Evolutionary conservation across 208 protist genomes (phyloP).

Genomic region (Paratrypanosoma confusum): DNA sequence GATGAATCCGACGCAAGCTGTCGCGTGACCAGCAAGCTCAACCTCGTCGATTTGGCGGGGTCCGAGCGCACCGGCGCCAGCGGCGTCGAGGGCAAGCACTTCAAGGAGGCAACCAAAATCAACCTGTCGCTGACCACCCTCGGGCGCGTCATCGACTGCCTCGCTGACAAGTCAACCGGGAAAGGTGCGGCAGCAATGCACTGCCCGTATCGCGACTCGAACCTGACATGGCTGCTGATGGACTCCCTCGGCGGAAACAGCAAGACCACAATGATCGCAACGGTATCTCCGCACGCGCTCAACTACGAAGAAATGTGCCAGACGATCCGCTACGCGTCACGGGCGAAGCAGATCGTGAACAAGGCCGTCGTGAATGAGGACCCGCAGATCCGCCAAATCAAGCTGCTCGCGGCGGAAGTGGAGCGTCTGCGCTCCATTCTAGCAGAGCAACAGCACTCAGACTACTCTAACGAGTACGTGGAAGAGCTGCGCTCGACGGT

Average conservation of each 20-base stretch:
- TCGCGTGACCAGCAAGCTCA: conserved; percentile 67
- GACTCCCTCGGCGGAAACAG: conserved; percentile 83
- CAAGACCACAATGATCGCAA: conserved; percentile 95
- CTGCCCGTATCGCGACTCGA: conserved; percentile 84
- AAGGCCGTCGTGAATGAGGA: conserved; percentile 87
- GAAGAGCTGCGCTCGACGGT: conserved; percentile 47
- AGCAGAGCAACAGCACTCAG: conserved; percentile 20
- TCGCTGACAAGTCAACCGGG: conserved; percentile 59
- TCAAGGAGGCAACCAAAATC: conserved; percentile 81
- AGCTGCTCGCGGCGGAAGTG: conserved; percentile 55
- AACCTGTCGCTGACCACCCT: conserved; percentile 88
- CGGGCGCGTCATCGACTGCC: conserved; percentile 78
- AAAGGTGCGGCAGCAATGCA: conserved; percentile 14
- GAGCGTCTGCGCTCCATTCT: conserved; percentile 45
- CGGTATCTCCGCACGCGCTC: conserved; percentile 70
- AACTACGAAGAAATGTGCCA: conserved; percentile 89
- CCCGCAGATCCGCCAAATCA: conserved; percentile 72
- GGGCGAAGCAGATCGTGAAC: conserved; percentile 89
- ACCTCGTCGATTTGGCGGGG: conserved; percentile 91
- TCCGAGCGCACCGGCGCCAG: conserved; percentile 71
- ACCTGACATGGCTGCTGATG: conserved; percentile 82
- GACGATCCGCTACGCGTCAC: conserved; percentile 86
- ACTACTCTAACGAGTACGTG: conserved; percentile 63
- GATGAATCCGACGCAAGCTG: conserved; percentile 32
- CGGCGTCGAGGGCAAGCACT: conserved; percentile 44